These are phyloP conservation scores for Elsinoe ampelina DNA, from an alignment of 2,329 filamentous ascomycete species.

Conservation along the genomic window DNA sequence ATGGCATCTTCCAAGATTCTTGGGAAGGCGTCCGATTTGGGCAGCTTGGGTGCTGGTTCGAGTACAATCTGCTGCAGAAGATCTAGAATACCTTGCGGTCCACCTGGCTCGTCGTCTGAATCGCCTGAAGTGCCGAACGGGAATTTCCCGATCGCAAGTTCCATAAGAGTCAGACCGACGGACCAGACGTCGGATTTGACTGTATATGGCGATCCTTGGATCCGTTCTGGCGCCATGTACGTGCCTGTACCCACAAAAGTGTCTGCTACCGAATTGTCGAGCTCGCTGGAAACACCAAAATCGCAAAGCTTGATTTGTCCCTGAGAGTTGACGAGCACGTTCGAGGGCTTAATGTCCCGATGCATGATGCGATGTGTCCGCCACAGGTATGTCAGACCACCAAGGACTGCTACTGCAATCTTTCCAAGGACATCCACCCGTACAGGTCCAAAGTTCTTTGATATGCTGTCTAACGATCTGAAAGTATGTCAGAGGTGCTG, in stretches of 20 bases:
- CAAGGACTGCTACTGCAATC: slow-evolving; percentile 90
- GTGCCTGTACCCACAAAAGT: slow-evolving; percentile 98
- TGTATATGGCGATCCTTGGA: slow-evolving; percentile 92
- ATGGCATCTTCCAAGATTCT: slow-evolving; percentile 94
- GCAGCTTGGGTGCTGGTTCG: slow-evolving; percentile 83
- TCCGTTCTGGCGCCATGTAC: slow-evolving; percentile 98
- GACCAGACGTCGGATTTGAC: slow-evolving; percentile 99
- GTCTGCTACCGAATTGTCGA: slow-evolving; percentile 95
- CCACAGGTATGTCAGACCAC: slow-evolving; percentile 90
- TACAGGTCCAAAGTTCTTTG: slow-evolving; percentile 87
- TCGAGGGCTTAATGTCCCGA: slow-evolving; percentile 96
- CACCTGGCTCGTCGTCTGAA: slow-evolving; percentile 55
- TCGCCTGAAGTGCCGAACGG: slow-evolving; percentile 84
- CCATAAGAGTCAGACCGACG: slow-evolving; percentile 91
- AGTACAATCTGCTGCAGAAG: slow-evolving; percentile 95
- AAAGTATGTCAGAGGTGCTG: slow-evolving; percentile 14
- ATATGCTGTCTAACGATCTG: slow-evolving; percentile 87
- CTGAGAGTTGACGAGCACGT: slow-evolving; percentile 89
- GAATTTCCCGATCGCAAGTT: slow-evolving; percentile 93
- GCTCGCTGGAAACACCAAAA: slow-evolving; percentile 95
- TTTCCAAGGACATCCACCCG: slow-evolving; percentile 95
- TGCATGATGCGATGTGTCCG: slow-evolving; percentile 97
- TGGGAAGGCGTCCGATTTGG: slow-evolving; percentile 96
- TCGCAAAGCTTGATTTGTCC: slow-evolving; percentile 96
- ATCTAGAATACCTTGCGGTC: slow-evolving; percentile 88